Percentiles rank a stretch among this genome's conserved stretches.
These are phyloP conservation scores for Pseudocohnilembus persalinus DNA, from an alignment of 169 alveolate species.

Conservation along the genomic window DNA sequence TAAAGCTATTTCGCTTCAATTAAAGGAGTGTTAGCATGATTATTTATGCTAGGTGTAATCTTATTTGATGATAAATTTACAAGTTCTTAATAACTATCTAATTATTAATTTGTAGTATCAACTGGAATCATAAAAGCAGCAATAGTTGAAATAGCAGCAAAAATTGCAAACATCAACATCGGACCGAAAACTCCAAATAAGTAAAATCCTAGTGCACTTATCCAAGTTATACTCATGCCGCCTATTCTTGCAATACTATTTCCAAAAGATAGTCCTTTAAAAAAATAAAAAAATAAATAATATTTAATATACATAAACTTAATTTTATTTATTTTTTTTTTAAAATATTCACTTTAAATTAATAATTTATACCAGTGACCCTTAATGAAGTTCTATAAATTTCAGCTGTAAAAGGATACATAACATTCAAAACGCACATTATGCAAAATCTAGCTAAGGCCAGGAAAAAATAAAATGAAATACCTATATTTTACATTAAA, in stretches of 20 bases:
- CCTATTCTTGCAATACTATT: neutral
- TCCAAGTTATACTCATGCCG: neutral
- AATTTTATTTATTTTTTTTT: too few relatives aligned
- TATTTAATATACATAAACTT: neutral
- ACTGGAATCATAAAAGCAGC: neutral
- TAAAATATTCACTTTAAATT: neutral
- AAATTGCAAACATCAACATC: neutral
- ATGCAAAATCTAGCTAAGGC: neutral
- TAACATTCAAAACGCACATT: too few relatives aligned
- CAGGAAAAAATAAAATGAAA: too few relatives aligned
- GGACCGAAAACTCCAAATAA: neutral
- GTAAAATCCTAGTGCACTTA: neutral
- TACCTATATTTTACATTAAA: neutral
- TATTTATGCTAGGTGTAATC: neutral
- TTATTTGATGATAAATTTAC: neutral
- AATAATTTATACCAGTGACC: neutral
- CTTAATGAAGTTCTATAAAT: neutral
- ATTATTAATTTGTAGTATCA: neutral
- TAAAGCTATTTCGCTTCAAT: too few relatives aligned
- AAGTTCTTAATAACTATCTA: neutral
- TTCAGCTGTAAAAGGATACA: neutral
- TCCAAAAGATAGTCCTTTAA: neutral
- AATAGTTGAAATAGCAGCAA: neutral
- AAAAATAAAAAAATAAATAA: too few relatives aligned
- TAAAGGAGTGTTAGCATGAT: too few relatives aligned